phyloP scores from a whole-genome alignment of 352 stramenopile genomes.

The Phytopythium litorale region DNA sequence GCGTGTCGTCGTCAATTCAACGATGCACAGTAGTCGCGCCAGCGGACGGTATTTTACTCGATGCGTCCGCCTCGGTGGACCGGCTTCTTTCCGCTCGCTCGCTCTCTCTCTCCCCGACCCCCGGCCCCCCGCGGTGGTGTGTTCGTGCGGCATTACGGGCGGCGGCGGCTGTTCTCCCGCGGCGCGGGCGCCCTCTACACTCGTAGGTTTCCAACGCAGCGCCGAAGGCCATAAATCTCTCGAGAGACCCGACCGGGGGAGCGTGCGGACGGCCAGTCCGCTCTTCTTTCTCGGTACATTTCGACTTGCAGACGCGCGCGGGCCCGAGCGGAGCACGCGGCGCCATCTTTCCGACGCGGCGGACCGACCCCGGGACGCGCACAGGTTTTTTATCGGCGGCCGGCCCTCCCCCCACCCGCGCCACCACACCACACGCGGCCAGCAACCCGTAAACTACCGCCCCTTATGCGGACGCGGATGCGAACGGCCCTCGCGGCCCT shows the following conservation, averaged over 20 bases:
- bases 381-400: background rate
- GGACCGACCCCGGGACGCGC: background rate
- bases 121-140: background rate
- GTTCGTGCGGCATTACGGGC: background rate
- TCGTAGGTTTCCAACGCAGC: constrained; percentile 6
- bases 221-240: background rate
- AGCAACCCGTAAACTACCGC: background rate
- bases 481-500: constrained; percentile 12
- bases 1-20: background rate
- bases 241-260: constrained; percentile 5
- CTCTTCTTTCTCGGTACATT: constrained; percentile 5
- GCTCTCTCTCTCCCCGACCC: background rate
- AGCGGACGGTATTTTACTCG: constrained; percentile 1
- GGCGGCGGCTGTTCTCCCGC: background rate
- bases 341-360: too few species aligned
- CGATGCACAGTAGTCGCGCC: background rate
- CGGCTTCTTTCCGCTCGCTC: constrained; percentile 1
- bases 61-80: background rate
- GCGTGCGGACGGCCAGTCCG: background rate
- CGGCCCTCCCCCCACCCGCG: background rate
- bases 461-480: constrained; percentile 15
- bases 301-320: constrained; percentile 2
- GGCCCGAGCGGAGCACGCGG: too few species aligned
- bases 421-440: background rate
- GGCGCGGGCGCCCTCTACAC: constrained; percentile 2